Base-by-base conservation (phyloP, 2,329 filamentous ascomycete genomes). In the Echinosphaeria canescens region DNA sequence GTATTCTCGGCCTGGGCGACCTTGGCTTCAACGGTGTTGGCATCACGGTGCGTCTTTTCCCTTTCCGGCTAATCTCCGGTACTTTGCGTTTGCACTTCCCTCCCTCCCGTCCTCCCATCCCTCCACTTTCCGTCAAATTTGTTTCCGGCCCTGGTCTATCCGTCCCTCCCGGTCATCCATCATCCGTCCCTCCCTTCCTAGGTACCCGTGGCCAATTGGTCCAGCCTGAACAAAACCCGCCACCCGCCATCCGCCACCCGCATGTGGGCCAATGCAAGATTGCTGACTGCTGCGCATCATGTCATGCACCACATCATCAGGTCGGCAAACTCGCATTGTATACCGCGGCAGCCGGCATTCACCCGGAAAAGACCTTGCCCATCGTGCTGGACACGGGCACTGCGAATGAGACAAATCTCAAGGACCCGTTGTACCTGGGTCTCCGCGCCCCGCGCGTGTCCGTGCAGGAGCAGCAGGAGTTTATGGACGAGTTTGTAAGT, bases 401-500 rank as follows among this genome's bases (percentile, higher is more conserved):
- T 31, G 58, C 62, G 43, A 75, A 75, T 39, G 68, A 74, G 53
- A 42, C 47, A 33, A 73, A 74, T 48, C 55, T 75, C 31, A 62
- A 57, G 40, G 70, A 75, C 39, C 68, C 69, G 24, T 60, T 95
- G 19, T 98, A 95, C 59, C 70, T 95, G 46, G 88, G 88, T 41
- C 75, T 84, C 40, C 72, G 82, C 42, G 67, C 75, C 39, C 78
- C 75, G 52, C 85, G 90, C 44, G 65, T 85, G 28, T 62, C 75
- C 6, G 55, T 74, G 13, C 62, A 74, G 28, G 73, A 85, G 40
- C 81, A 91, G 55, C 71, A 75, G 46, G 79, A 80, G 36, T 95
- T 95, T 53, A 69, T 95, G 58, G 88, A 95, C 45, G 88, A 95
- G 59, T 75, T 98, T 58, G n/a, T n/a, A n/a, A n/a, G n/a, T n/a